Conservation (phyloP, 225 moss, liverwort and hornwort species). For the Physcomitrium patens region DNA sequence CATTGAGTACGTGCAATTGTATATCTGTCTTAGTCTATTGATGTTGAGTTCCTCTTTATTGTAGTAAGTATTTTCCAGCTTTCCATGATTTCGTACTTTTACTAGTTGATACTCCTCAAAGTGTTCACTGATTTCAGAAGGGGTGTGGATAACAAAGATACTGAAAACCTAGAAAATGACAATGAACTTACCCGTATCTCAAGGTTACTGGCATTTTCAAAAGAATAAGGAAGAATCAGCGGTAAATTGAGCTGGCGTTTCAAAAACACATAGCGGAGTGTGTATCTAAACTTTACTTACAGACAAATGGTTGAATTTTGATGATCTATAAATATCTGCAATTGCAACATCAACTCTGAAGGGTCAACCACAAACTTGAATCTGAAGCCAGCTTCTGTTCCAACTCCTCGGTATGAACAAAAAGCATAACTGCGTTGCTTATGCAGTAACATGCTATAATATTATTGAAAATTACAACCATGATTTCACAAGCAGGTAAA, state of each 20-base stretch:
- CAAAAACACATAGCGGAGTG: background rate
- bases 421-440: background rate
- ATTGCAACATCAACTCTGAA: constrained; percentile 18
- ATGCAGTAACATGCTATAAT: background rate
- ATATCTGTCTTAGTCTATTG: no score
- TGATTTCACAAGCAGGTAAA: background rate
- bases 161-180: constrained; percentile 1
- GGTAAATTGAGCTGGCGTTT: background rate
- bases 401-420: background rate
- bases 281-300: background rate
- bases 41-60: no score
- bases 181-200: constrained; percentile 21
- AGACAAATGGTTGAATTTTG: background rate
- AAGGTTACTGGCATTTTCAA: constrained; percentile 3
- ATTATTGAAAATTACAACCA: constrained; percentile 4
- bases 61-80: no score
- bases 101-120: background rate
- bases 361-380: constrained; percentile 15
- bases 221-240: no score
- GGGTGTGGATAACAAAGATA: background rate
- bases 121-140: background rate
- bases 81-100: no score
- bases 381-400: background rate
- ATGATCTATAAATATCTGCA: background rate
- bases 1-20: no score